Evolutionary conservation across 345 rosid genomes (phyloP), one percentile per base, ranked within the genome.

Genomic region (Combretum micranthum): DNA sequence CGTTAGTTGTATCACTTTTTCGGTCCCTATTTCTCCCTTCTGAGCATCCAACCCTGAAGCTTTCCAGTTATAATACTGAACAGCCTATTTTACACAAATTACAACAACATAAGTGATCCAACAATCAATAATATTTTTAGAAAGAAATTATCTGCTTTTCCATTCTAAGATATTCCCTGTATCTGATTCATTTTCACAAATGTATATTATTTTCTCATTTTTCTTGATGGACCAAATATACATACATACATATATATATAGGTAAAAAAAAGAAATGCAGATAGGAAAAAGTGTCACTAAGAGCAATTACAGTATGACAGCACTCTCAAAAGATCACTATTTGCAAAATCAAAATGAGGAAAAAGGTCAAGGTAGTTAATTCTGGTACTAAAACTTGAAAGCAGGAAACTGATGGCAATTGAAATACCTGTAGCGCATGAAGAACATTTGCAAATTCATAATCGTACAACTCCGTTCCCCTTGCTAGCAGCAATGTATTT

Each of bases 401-500:
- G 19, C 15, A 46, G 19, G 19, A 46, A 46, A 12, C 11, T 46
- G 49, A 15, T 46, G 19, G 20, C 44, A 13, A 16, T 32, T 44
- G 49, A 56, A 63, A 58, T 79, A 88, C 95, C 93, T 92, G 98
- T 68, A 92, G 86, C 6, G 79, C 83, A 23, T 88, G 96, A 80
- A 86, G 71, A 47, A 84, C 65, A 65, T 86, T 92, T 55, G 45
- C 55, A 54, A 88, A 88, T 53, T 72, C 62, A 52, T 57, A 52
- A 50, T 47, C 57, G 50, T 76, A 80, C 55, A 88, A 54, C 57
- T 74, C 65, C 59, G 74, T 67, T 55, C 73, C 77, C 72, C 79
- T 80, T 55, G 84, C 81, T 70, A 92, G 43, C 56, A 77, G 85
- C 70, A 92, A 13, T 14, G 80, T 72, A 49, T 68, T 75, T 68